These are phyloP conservation scores for Blechomonas ayalai DNA, from an alignment of 208 protist genomes.

Conservation along the genomic window DNA sequence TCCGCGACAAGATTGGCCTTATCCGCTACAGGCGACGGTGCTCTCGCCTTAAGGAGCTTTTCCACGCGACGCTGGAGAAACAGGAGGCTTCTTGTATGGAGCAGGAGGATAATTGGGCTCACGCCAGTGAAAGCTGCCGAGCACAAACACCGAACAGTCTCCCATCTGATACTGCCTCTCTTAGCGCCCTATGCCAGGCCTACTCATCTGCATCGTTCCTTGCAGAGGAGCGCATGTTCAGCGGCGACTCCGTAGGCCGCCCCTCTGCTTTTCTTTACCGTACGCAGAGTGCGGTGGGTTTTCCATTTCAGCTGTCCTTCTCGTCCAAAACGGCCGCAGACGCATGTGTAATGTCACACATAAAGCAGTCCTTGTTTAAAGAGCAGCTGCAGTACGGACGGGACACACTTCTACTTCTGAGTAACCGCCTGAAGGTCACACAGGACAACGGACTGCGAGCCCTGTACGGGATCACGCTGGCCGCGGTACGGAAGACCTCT, in stretches of 20 bases:
- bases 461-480: conserved; percentile 26
- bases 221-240: not conserved
- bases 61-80: conserved; percentile 21
- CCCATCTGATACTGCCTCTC: no score
- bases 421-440: conserved; percentile 34
- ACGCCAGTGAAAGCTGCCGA: no score
- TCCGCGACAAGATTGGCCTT: conserved; percentile 61
- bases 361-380: conserved; percentile 28
- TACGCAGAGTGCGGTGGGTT: not conserved
- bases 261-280: conserved; percentile 3
- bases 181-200: not conserved
- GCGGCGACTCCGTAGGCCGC: no score
- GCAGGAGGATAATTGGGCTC: conserved; percentile 34
- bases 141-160: no score
- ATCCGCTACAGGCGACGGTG: conserved; percentile 31
- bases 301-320: conserved; percentile 25
- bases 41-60: conserved; percentile 6
- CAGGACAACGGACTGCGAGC: conserved; percentile 28
- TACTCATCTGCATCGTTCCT: not conserved
- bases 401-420: conserved; percentile 32
- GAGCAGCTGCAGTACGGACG: conserved; percentile 29
- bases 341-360: conserved; percentile 24
- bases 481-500: conserved; percentile 5
- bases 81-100: conserved; percentile 35
- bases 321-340: conserved; percentile 31